Conservation (phyloP, 2,329 filamentous ascomycete species). For the Ophiostoma piceae region DNA sequence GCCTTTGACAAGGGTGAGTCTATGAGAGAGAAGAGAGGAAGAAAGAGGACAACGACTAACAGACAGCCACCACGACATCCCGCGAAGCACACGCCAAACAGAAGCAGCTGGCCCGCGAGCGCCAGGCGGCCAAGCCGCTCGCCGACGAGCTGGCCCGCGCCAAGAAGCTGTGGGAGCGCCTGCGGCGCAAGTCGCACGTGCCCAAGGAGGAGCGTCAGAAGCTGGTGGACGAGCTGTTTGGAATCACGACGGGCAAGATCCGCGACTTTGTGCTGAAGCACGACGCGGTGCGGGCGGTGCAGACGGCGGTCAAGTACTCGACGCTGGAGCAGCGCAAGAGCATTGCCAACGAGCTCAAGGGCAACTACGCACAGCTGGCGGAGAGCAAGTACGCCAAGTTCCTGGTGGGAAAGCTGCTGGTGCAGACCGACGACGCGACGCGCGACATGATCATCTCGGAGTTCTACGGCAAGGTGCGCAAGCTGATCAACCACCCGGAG, state of each 20-base stretch:
- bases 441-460: slow-evolving; percentile 85
- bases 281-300: slow-evolving; percentile 91
- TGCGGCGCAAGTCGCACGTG: slow-evolving; percentile 90
- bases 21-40: not conserved
- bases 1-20: slow-evolving; percentile 21
- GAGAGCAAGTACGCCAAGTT: slow-evolving; percentile 98
- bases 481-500: slow-evolving; percentile 92
- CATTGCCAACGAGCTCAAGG: slow-evolving; percentile 81
- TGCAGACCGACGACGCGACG: slow-evolving; percentile 84
- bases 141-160: slow-evolving; percentile 81
- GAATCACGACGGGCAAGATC: slow-evolving; percentile 83
- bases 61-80: slow-evolving; percentile 45
- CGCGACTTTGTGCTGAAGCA: slow-evolving; percentile 98
- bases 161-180: slow-evolving; percentile 95
- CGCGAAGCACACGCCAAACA: slow-evolving; percentile 91
- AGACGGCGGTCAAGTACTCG: slow-evolving; percentile 95
- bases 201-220: slow-evolving; percentile 81
- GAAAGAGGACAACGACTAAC: not conserved
- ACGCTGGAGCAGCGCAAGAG: slow-evolving; percentile 75
- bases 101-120: slow-evolving; percentile 78
- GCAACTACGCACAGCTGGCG: slow-evolving; percentile 75
- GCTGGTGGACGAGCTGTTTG: slow-evolving; percentile 83
- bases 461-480: slow-evolving; percentile 89
- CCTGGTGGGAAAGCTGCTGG: slow-evolving; percentile 87
- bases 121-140: slow-evolving; percentile 87